These are phyloP conservation scores for Microbotryum saponariae DNA, from an alignment of 1,284 basidiomycete species.

Conservation along the genomic window DNA sequence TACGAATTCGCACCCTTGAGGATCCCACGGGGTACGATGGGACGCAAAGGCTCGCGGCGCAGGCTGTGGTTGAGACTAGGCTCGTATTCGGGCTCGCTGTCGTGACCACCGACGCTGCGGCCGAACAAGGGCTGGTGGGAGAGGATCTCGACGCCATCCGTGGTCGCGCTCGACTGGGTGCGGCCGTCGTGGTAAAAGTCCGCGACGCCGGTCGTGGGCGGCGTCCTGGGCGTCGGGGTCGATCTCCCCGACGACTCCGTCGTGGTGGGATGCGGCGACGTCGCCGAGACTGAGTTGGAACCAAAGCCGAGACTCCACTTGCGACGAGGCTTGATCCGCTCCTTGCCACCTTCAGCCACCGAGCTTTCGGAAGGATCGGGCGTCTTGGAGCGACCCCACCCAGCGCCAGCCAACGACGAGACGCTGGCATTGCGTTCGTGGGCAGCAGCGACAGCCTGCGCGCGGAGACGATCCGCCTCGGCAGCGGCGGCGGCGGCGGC, in stretches of 20 bases:
- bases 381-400: constrained; percentile 34
- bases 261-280: no score
- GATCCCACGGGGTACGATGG: constrained; percentile 69
- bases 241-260: not conserved
- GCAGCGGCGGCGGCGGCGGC: constrained; percentile 40
- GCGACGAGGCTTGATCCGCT: constrained; percentile 40
- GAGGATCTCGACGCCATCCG: constrained; percentile 18
- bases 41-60: constrained; percentile 50
- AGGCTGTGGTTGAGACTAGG: constrained; percentile 52
- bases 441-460: constrained; percentile 8
- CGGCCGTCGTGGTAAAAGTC: not conserved
- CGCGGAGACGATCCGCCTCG: constrained; percentile 12
- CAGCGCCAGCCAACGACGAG: constrained; percentile 10
- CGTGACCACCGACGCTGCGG: constrained; percentile 29
- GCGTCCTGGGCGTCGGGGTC: constrained; percentile 4
- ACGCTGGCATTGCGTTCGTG: constrained; percentile 7
- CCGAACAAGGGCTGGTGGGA: constrained; percentile 14
- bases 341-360: constrained; percentile 44
- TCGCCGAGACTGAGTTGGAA: constrained; percentile 11
- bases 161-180: not conserved
- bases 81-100: constrained; percentile 49
- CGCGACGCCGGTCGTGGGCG: not conserved
- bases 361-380: constrained; percentile 35
- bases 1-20: constrained; percentile 60
- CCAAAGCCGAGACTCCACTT: constrained; percentile 41